These are phyloP conservation scores for Leccinum fibrillosum DNA, from an alignment of 768 basidiomycete species.

Conservation along the genomic window DNA sequence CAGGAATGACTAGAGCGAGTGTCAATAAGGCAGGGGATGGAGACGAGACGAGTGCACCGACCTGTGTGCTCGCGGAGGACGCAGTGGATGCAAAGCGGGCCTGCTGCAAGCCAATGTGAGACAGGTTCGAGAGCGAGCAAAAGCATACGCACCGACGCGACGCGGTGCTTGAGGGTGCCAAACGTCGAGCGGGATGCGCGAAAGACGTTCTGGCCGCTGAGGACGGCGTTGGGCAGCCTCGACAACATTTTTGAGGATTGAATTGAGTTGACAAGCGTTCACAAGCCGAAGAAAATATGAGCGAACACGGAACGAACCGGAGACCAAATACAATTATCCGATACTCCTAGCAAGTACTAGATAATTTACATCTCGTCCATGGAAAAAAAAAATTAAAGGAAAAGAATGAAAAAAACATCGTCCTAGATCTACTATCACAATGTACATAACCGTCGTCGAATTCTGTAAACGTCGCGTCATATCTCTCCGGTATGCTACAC, in stretches of 20 bases:
- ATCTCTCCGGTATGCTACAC: conserved; percentile 17
- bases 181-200: conserved; percentile 45
- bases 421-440: conserved; percentile 9
- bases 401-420: neutral
- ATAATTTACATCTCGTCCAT: conserved; percentile 30
- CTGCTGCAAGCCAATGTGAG: conserved; percentile 33
- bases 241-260: conserved; percentile 71
- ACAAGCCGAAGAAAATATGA: conserved; percentile 38
- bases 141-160: conserved; percentile 44
- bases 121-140: conserved; percentile 10
- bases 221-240: conserved; percentile 74
- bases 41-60: conserved; percentile 32
- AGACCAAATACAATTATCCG: conserved; percentile 27
- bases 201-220: conserved; percentile 53
- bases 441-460: conserved; percentile 19
- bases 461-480: conserved; percentile 8
- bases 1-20: conserved; percentile 49
- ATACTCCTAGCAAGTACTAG: conserved; percentile 4
- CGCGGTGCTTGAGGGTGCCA: conserved; percentile 42
- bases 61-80: conserved; percentile 60
- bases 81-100: conserved; percentile 71
- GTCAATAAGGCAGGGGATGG: conserved; percentile 1
- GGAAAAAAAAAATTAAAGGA: neutral
- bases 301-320: conserved; percentile 48
- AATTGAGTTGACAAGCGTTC: conserved; percentile 37